Conservation (phyloP, 345 rosid species). For the Erodium maritimum region DNA sequence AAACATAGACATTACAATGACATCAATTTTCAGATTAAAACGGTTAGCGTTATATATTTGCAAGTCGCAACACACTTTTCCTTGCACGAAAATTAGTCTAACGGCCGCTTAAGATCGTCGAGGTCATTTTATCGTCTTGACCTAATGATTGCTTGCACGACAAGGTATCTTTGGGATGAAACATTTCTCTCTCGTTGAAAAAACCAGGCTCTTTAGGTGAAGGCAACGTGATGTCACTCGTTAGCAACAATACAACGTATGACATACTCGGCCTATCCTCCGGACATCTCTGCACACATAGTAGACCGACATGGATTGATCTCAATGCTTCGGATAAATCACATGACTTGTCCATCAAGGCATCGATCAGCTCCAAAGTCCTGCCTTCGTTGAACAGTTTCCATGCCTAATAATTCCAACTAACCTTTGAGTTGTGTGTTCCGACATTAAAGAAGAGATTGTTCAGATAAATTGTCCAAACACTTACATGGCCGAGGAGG, state of each 20-base stretch:
- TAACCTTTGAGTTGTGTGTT: too few relatives aligned
- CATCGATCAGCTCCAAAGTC: conserved; percentile 8
- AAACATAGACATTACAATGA: too few relatives aligned
- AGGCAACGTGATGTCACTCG: conserved; percentile 13
- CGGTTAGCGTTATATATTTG: too few relatives aligned
- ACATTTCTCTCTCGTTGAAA: conserved; percentile 13
- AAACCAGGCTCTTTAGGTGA: conserved; percentile 19
- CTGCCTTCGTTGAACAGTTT: conserved; percentile 11
- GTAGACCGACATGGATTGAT: conserved; percentile 13
- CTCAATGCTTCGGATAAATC: conserved; percentile 4
- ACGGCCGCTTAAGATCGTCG: too few relatives aligned
- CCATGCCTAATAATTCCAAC: too few relatives aligned
- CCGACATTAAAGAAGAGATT: too few relatives aligned
- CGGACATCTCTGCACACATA: conserved; percentile 18
- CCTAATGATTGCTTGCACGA: conserved; percentile 1
- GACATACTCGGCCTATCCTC: conserved; percentile 22
- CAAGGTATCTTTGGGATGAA: conserved; percentile 6
- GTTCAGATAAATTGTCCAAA: not conserved
- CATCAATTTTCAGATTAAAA: too few relatives aligned
- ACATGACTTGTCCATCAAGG: not conserved
- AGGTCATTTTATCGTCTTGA: too few relatives aligned
- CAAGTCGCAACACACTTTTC: too few relatives aligned
- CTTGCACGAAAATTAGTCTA: too few relatives aligned
- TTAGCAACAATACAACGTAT: conserved; percentile 13
- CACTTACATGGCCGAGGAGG: conserved; percentile 18